Evolutionary conservation across 169 alveolate genomes (phyloP).

Genomic region (Eimeria sp.): DNA sequence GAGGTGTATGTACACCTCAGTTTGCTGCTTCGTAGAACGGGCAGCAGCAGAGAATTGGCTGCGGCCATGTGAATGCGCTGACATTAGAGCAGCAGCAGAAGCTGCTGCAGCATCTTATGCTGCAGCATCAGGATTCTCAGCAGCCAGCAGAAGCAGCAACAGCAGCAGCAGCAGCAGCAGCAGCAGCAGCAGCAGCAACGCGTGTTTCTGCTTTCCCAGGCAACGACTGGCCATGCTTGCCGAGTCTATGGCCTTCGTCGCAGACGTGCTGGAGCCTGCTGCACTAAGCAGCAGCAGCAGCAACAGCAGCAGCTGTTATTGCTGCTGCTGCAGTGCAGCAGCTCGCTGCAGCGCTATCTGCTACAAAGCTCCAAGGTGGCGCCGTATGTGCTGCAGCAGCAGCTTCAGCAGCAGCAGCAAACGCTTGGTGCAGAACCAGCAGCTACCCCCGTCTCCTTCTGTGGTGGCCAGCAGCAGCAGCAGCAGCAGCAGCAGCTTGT

Average conservation of each 20-base stretch:
- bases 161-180: not conserved
- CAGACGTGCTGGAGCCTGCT: constrained; percentile 36
- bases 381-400: not conserved
- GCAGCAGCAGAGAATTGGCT: constrained; percentile 1
- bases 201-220: constrained; percentile 34
- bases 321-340: not conserved
- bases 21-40: constrained; percentile 38
- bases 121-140: too few relatives aligned
- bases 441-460: not conserved
- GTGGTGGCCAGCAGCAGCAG: too few relatives aligned
- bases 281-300: constrained; percentile 11
- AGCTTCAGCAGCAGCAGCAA: constrained; percentile 3
- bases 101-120: not conserved
- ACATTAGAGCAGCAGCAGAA: not conserved
- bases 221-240: constrained; percentile 23
- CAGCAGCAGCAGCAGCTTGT: not conserved
- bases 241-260: constrained; percentile 16
- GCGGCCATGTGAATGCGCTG: constrained; percentile 21
- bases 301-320: not conserved
- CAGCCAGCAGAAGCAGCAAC: too few relatives aligned
- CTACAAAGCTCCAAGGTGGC: not conserved
- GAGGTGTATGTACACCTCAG: constrained; percentile 45
- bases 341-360: constrained; percentile 1
- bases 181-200: constrained; percentile 21
- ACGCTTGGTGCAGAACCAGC: not conserved